Evolutionary conservation across 345 rosid genomes (phyloP), one percentile per base, ranked within the genome.

Genomic region (Murraya koenigii): DNA sequence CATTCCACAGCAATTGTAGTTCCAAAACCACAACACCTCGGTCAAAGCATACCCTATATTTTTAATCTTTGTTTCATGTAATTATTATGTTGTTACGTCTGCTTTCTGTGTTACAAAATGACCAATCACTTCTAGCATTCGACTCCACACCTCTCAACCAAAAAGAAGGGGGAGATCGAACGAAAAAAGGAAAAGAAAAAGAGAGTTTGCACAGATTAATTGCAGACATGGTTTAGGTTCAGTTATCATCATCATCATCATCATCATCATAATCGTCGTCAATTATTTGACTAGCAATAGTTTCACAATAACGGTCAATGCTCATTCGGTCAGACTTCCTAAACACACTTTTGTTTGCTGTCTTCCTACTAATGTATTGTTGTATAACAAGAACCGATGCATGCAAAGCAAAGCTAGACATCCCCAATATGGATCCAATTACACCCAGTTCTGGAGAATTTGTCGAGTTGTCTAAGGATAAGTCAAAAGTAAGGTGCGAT

Each of bases 361-460:
- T 28, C 3, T 30, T 32, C 9, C 25, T 33, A 19, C 11, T 26
- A 20, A 15, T 58, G 63, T 90, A 86, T 63, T 86, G 92, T 35
- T 92, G 93, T 67, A 92, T 74, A 28, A 91, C 93, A 26, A 91
- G 87, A 62, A 91, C 89, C 0, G 93, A 92, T 44, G 92, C 84
- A 17, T 79, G 85, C 74, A 66, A 80, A 2, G 89, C 81, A 61
- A 87, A 90, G 44, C 78, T 74, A 3, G 91, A 83, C 0, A 85
- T 82, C 25, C 71, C 80, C 66, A 92, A 72, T 3, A 85, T 69
- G 66, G 89, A 93, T 19, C 96, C 98, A 3, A 90, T 68, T 22
- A 83, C 54, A 4, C 96, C 96, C 49, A 94, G 68, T 70, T 90
- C 92, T 5, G 90, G 89, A 69, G 28, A 87, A 76, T 76, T 85